Conservation (phyloP, 345 rosid species). For the Clausena lansium region DNA sequence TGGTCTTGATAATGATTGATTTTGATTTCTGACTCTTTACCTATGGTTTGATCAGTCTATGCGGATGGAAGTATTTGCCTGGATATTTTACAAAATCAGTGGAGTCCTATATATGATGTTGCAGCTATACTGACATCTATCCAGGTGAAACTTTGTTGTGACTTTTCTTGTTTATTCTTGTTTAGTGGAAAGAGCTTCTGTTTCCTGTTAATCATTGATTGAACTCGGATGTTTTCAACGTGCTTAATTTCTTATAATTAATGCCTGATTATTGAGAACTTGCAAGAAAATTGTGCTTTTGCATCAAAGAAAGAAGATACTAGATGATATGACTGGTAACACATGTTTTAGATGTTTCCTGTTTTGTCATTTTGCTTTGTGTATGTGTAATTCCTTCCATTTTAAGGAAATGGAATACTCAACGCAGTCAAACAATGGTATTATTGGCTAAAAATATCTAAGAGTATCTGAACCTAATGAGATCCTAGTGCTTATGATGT, state of each 20-base stretch:
- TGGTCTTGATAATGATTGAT: not conserved
- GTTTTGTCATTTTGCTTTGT: not conserved
- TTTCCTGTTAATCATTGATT: not conserved
- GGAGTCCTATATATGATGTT: conserved; percentile 98
- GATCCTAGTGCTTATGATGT: not conserved
- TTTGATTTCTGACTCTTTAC: not conserved
- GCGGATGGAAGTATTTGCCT: conserved; percentile 97
- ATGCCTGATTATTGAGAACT: not conserved
- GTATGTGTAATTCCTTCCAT: not conserved
- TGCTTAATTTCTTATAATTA: not conserved
- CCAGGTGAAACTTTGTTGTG: conserved; percentile 48
- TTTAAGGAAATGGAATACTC: not conserved
- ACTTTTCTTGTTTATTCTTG: not conserved
- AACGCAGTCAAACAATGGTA: not conserved
- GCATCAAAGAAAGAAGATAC: not conserved
- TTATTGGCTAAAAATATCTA: not conserved
- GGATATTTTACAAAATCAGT: conserved; percentile 93
- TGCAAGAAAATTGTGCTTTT: not conserved
- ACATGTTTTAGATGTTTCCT: not conserved
- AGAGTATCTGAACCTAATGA: not conserved
- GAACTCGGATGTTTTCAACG: not conserved
- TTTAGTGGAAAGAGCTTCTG: not conserved
- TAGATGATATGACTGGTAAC: not conserved
- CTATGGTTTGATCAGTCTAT: conserved; percentile 50
- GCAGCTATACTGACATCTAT: conserved; percentile 94